Conservation (phyloP, 768 basidiomycete species). For the Collybia nuda region DNA sequence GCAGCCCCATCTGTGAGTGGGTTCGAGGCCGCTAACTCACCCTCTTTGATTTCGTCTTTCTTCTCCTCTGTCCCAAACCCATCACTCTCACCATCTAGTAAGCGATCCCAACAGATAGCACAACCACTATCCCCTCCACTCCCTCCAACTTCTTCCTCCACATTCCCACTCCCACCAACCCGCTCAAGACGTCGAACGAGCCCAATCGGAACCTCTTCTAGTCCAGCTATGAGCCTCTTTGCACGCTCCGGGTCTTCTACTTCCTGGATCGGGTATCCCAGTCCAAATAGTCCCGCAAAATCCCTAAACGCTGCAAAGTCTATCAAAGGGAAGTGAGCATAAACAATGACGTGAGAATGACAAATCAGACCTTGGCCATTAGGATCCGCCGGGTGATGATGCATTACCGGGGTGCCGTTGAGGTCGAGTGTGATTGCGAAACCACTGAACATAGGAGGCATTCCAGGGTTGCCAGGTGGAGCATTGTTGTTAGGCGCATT, state of each 20-base stretch:
- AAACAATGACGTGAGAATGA: neutral
- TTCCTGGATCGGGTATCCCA: slow-evolving; percentile 29
- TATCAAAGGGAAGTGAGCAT: neutral
- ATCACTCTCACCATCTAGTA: slow-evolving; percentile 49
- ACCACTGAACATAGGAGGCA: slow-evolving; percentile 9
- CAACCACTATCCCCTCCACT: slow-evolving; percentile 48
- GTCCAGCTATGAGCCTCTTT: slow-evolving; percentile 55
- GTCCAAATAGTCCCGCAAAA: slow-evolving; percentile 17
- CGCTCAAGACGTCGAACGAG: slow-evolving; percentile 65
- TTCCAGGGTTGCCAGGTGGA: neutral
- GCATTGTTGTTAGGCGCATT: neutral
- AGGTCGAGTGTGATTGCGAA: slow-evolving; percentile 20
- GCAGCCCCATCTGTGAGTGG: neutral
- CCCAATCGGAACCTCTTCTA: slow-evolving; percentile 68
- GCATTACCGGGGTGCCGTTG: slow-evolving; percentile 15
- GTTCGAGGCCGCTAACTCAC: neutral
- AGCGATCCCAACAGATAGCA: slow-evolving; percentile 75
- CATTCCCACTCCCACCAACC: slow-evolving; percentile 33
- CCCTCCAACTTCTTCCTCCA: slow-evolving; percentile 26
- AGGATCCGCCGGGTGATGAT: slow-evolving; percentile 9
- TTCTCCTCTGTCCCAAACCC: slow-evolving; percentile 20
- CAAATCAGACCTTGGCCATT: neutral
- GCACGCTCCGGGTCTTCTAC: slow-evolving; percentile 70
- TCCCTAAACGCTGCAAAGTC: slow-evolving; percentile 17
- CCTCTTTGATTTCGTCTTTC: slow-evolving; percentile 11